These are phyloP conservation scores for Pseudozyma sp. DNA, from an alignment of 1,284 basidiomycete genomes.

Conservation along the genomic window DNA sequence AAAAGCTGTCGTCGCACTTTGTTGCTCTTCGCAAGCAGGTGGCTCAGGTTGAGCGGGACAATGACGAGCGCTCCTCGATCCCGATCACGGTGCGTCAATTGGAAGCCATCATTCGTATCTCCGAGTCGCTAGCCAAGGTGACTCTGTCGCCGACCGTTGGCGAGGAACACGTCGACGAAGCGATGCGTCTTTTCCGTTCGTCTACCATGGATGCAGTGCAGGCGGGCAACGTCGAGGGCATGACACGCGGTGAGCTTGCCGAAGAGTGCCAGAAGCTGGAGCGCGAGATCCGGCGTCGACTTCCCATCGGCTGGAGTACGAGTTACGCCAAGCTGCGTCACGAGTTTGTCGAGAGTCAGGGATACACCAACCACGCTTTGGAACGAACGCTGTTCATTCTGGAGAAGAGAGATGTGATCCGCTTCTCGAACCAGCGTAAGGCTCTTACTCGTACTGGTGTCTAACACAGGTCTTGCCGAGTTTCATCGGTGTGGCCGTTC, in stretches of 20 bases:
- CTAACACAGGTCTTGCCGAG: conserved; percentile 11
- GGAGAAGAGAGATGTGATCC: conserved; percentile 93
- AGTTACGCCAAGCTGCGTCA: conserved; percentile 92
- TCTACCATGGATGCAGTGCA: conserved; percentile 99
- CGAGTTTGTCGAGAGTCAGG: conserved; percentile 94
- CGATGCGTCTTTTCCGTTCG: conserved; percentile 96
- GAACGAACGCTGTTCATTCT: conserved; percentile 91
- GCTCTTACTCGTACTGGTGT: conserved; percentile 67
- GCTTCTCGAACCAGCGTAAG: conserved; percentile 76
- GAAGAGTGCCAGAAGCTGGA: conserved; percentile 95
- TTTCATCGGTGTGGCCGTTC: not conserved
- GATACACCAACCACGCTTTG: conserved; percentile 79
- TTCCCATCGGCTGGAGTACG: conserved; percentile 97
- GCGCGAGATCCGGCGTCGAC: conserved; percentile 84
- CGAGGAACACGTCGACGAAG: conserved; percentile 96
- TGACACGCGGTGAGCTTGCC: conserved; percentile 90
- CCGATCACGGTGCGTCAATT: conserved; percentile 98
- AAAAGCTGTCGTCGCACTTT: conserved; percentile 97
- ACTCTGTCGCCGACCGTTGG: conserved; percentile 87
- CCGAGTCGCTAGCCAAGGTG: conserved; percentile 94
- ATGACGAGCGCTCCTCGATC: conserved; percentile 96
- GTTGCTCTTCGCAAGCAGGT: conserved; percentile 93
- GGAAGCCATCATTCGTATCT: conserved; percentile 98
- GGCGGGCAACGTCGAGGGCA: conserved; percentile 89
- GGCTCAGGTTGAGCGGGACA: conserved; percentile 94